Conservation (phyloP, 139 green algal species). For the Tetraselmis chui region DNA sequence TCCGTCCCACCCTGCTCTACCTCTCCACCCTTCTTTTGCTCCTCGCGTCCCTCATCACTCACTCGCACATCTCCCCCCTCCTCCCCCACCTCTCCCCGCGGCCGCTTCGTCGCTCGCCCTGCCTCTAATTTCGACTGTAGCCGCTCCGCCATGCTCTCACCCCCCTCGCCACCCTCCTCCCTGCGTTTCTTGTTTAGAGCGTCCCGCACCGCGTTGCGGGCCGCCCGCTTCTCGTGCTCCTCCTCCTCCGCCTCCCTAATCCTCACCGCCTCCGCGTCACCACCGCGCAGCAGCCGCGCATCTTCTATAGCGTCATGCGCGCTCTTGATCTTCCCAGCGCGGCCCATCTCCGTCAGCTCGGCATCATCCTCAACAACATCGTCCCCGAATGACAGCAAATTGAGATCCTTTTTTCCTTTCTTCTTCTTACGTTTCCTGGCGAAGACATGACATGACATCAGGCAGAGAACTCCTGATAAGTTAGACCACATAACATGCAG, state of each 20-base stretch:
- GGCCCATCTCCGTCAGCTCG: slow-evolving; percentile 18
- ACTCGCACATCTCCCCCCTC: slow-evolving; percentile 4
- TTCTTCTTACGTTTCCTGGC: slow-evolving; percentile 24
- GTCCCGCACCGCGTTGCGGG: background rate
- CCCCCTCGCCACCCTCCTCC: background rate
- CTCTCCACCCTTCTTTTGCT: background rate
- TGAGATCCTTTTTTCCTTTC: slow-evolving; percentile 61
- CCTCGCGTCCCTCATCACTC: slow-evolving; percentile 1
- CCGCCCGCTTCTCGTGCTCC: background rate
- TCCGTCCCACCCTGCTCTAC: background rate
- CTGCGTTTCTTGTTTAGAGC: background rate
- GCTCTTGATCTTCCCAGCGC: slow-evolving; percentile 39
- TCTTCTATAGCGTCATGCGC: slow-evolving; percentile 64
- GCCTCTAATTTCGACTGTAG: slow-evolving; percentile 6
- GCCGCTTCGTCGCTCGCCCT: slow-evolving; percentile 24
- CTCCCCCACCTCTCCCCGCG: slow-evolving; percentile 20
- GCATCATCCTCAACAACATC: slow-evolving; percentile 56
- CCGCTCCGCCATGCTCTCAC: background rate
- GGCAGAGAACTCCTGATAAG: no score
- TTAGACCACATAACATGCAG: no score
- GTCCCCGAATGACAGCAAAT: slow-evolving; percentile 83
- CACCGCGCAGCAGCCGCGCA: slow-evolving; percentile 16
- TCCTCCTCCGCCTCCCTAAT: background rate
- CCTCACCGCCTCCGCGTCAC: background rate
- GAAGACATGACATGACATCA: no score